These are phyloP conservation scores for Aspergillus nanangensis DNA, from an alignment of 495 filamentous ascomycete genomes.

Conservation along the genomic window DNA sequence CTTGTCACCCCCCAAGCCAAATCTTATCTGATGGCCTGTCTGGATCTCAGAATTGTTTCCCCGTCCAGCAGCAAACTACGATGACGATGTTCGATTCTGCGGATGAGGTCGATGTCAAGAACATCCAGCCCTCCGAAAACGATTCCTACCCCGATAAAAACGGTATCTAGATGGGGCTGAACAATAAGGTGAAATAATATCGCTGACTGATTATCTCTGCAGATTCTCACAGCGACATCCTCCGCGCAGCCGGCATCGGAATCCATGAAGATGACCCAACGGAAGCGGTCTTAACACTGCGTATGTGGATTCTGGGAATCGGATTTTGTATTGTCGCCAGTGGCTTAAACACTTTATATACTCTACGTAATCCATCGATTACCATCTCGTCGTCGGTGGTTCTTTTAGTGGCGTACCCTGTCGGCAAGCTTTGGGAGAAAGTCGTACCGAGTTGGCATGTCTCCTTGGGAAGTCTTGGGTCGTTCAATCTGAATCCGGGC, in stretches of 20 bases:
- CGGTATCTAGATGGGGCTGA: neutral
- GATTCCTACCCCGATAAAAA: no score
- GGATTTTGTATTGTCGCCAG: conserved; percentile 54
- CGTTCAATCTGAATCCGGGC: conserved; percentile 56
- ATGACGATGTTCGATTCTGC: neutral
- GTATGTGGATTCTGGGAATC: conserved; percentile 62
- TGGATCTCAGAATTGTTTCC: neutral
- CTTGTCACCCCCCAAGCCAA: neutral
- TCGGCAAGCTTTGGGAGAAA: conserved; percentile 51
- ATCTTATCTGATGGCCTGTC: conserved; percentile 2
- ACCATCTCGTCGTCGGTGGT: conserved; percentile 55
- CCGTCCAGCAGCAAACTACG: neutral
- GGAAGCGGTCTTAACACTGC: conserved; percentile 52
- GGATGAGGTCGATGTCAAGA: neutral
- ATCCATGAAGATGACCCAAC: conserved; percentile 18
- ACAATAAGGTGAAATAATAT: neutral
- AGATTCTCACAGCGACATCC: conserved; percentile 17
- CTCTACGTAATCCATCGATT: conserved; percentile 48
- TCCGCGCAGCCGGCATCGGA: conserved; percentile 24
- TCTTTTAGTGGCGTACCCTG: conserved; percentile 60
- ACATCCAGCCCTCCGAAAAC: neutral
- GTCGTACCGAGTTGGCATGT: conserved; percentile 45
- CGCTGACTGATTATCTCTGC: neutral
- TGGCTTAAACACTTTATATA: conserved; percentile 62
- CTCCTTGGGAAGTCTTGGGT: conserved; percentile 36